Conservation (phyloP, 1,139 yeast species). For the Kurtzmaniella natalensis region DNA sequence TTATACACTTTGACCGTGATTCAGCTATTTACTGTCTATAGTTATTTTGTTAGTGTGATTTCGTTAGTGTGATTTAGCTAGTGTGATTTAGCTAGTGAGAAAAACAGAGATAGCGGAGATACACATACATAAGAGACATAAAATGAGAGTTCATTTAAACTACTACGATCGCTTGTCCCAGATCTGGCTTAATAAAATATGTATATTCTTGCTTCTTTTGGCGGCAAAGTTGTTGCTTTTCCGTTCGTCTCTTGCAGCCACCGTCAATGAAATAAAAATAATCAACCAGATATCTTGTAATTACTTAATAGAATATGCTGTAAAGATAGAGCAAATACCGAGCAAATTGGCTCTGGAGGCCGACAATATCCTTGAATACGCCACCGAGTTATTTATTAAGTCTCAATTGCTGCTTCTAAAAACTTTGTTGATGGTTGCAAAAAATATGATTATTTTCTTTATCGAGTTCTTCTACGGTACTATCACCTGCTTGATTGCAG, state of each 20-base stretch:
- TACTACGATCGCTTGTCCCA: slow-evolving; percentile 50
- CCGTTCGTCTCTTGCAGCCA: slow-evolving; percentile 33
- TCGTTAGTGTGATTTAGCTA: background rate
- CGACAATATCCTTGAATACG: slow-evolving; percentile 46
- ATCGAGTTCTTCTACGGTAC: slow-evolving; percentile 79
- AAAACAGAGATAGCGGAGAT: background rate
- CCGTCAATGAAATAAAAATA: slow-evolving; percentile 29
- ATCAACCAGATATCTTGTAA: slow-evolving; percentile 39
- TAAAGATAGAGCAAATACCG: slow-evolving; percentile 47
- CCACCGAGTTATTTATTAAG: slow-evolving; percentile 9
- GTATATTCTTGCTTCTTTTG: slow-evolving; percentile 42
- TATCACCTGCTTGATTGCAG: slow-evolving; percentile 72
- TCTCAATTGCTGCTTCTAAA: slow-evolving; percentile 27
- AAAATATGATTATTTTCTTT: slow-evolving; percentile 57
- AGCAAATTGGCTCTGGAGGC: slow-evolving; percentile 51
- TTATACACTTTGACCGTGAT: too few relatives aligned
- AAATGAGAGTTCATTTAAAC: slow-evolving; percentile 17
- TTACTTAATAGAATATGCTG: slow-evolving; percentile 41
- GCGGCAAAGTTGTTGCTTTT: slow-evolving; percentile 49
- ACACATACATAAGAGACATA: background rate
- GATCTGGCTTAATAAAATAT: slow-evolving; percentile 53
- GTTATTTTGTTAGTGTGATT: too few relatives aligned
- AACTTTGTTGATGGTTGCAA: slow-evolving; percentile 49
- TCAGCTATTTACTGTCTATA: too few relatives aligned
- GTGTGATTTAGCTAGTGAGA: background rate